Evolutionary conservation across 306 rosid genomes (phyloP), one percentile per base, ranked within the genome.

Genomic region (Rosa lucieae): DNA sequence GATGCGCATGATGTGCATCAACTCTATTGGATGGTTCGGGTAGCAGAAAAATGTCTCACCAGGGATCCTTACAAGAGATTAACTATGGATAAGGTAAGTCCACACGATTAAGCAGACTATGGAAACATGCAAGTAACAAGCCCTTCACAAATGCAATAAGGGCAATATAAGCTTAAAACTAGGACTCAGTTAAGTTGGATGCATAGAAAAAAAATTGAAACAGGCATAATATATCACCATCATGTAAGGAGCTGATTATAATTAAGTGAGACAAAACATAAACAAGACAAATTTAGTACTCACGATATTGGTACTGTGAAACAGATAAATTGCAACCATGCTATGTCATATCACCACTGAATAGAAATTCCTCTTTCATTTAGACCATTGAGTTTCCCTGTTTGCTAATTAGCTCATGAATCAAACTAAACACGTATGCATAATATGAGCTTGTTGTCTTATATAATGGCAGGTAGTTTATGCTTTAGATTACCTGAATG

Each of bases 1-100:
- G 78, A 87, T 35, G 65, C 55, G 15, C 87, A 89, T 66, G 93
- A 94, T 82, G 73, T 87, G 5, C 89, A 86, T 79, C 97, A 92
- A 77, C 88, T 94, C 59, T 87, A 89, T 87, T 92, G 92, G 97
- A 89, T 94, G 97, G 89, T 90, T 78, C 86, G 91, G 72, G 73
- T 87, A 20, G 97, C 94, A 18, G 94, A 89, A 77, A 92, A 87
- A 87, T 94, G 98, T 79, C 85, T 94, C 78, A 74, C 86, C 69
- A 89, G 83, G 75, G 94, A 90, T 59, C 97, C 98, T 81, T 72
- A 52, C 39, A 89, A 83, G 88, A 90, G 98, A 82, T 74, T 88
- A 70, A 39, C 70, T 37, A 94, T 94, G 94, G 79, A 29, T 70
- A 73, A 11, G 82, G 98, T 94, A 81, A 61, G 82, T 75, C 43